phyloP scores from a whole-genome alignment of 2,329 filamentous ascomycete species.

The Sporothrix phasma region DNA sequence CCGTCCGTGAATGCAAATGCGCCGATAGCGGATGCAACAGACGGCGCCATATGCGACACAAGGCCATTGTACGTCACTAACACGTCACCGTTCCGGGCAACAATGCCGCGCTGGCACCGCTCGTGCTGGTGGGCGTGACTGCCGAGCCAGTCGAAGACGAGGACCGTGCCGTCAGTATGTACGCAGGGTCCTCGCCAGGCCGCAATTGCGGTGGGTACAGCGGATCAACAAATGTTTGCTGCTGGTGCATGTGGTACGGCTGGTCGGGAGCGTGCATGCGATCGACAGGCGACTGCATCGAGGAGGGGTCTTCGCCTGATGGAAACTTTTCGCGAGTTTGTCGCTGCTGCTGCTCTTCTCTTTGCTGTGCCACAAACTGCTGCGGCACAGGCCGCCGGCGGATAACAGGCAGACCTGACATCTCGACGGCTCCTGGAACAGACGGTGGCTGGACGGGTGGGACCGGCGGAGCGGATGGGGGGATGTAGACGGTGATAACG shows the following conservation, averaged over 20 bases:
- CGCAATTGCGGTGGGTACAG: slow-evolving; percentile 48
- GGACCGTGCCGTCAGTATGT: neutral
- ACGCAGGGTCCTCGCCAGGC: slow-evolving; percentile 23
- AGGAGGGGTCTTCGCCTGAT: neutral
- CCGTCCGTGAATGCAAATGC: slow-evolving; percentile 13
- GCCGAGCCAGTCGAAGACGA: neutral
- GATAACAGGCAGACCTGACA: slow-evolving; percentile 8
- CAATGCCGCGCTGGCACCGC: neutral
- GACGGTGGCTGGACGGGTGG: neutral
- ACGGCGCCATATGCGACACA: slow-evolving; percentile 9
- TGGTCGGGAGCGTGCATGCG: neutral
- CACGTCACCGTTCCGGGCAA: slow-evolving; percentile 7
- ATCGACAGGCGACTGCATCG: neutral
- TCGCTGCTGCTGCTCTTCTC: slow-evolving; percentile 9
- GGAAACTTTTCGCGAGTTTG: slow-evolving; percentile 9
- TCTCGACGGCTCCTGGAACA: neutral
- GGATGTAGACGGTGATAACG: neutral
- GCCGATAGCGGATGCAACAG: slow-evolving; percentile 13
- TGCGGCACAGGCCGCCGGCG: slow-evolving; percentile 13
- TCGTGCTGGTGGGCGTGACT: neutral
- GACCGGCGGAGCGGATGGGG: neutral
- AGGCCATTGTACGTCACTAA: slow-evolving; percentile 13
- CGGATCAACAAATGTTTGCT: slow-evolving; percentile 33
- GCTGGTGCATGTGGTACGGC: slow-evolving; percentile 21
- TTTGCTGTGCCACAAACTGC: slow-evolving; percentile 2